Conservation (phyloP, 1,284 basidiomycete species). For the Waitea zeae region DNA sequence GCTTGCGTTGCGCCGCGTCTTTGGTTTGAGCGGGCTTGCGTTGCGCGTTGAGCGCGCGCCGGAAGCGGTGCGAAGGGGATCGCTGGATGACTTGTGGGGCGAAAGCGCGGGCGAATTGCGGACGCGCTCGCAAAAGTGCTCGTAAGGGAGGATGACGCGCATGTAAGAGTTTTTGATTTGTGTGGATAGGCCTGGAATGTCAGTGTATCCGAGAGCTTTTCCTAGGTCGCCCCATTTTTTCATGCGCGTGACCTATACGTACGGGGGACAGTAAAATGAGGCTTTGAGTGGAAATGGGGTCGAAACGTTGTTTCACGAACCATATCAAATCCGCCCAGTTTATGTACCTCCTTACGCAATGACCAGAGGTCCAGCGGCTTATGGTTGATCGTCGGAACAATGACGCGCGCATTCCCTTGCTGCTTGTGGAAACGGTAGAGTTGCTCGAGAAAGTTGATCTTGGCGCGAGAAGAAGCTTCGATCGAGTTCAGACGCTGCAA, state of each 20-base stretch:
- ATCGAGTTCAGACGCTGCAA: conserved; percentile 93
- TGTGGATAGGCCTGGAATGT: conserved; percentile 68
- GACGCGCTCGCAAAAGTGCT: conserved; percentile 72
- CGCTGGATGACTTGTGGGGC: conserved; percentile 18
- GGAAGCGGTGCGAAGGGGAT: too few relatives aligned
- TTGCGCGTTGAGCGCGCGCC: conserved; percentile 20
- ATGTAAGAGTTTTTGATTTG: conserved; percentile 84
- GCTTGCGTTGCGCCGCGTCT: conserved; percentile 19
- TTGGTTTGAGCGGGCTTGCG: too few relatives aligned
- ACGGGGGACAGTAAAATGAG: conserved; percentile 4
- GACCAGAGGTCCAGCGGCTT: conserved; percentile 88
- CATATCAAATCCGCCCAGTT: conserved; percentile 77
- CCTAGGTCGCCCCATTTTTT: conserved; percentile 84
- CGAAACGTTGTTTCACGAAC: too few relatives aligned
- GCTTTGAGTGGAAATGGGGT: conserved; percentile 11
- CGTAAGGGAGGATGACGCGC: conserved; percentile 86
- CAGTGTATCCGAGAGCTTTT: conserved; percentile 63
- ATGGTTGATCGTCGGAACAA: conserved; percentile 85
- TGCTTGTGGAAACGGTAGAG: conserved; percentile 87
- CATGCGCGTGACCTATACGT: conserved; percentile 61
- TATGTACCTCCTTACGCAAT: conserved; percentile 81
- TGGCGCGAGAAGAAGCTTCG: conserved; percentile 91
- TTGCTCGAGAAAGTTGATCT: conserved; percentile 94
- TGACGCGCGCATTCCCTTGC: conserved; percentile 74
- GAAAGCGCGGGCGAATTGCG: conserved; percentile 41